Base-by-base conservation (phyloP, 2,329 filamentous ascomycete genomes). In the Chaetoscypha palmicola region DNA sequence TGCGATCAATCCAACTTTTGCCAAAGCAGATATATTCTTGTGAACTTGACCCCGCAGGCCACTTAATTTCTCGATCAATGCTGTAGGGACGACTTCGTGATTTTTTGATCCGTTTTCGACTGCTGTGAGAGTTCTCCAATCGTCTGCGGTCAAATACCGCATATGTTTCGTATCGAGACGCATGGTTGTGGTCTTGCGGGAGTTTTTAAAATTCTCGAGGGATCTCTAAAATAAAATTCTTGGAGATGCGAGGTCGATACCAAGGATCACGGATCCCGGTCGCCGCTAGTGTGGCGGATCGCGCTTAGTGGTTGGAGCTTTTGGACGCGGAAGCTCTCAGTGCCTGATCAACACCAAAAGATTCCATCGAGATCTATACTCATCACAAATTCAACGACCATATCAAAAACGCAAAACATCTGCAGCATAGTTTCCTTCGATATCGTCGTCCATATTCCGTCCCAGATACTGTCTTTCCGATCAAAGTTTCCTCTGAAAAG, bases 51-150 rank as follows among this genome's bases (percentile, higher is more conserved):
- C 85, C 44, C 87, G 81, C 28, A 95, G 77, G 31, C 86, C 84
- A 5, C 91, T 81, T 20, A 95, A 76, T 60, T 87, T 86, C 46
- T 83, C 81, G 54, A 98, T 97, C 52, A 97, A 66, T 3, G 87
- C 71, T 11, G 91, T 97, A 5, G 92, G 92, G 2, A 98, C 91
- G 45, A 98, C 76, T 68, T 98, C 92, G 71, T 98, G 92, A 68
- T 97, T 97, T 65, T 87, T 90, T 67, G 86, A 94, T 60, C 90
- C 91, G 67, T 83, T 81, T 66, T 98, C 92, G 58, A 94, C 91
- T 58, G 88, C 92, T 62, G 87, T 83, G 50, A 98, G 82, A 51
- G 96, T 90, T 57, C 86, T 80, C 88, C 94, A 98, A 72, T 98
- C 92, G 68, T 97, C 92, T 12, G 79, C 69, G 39, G 86, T 83